Base-by-base conservation (phyloP, 2,329 filamentous ascomycete genomes). In the Metarhizium robertsii region DNA sequence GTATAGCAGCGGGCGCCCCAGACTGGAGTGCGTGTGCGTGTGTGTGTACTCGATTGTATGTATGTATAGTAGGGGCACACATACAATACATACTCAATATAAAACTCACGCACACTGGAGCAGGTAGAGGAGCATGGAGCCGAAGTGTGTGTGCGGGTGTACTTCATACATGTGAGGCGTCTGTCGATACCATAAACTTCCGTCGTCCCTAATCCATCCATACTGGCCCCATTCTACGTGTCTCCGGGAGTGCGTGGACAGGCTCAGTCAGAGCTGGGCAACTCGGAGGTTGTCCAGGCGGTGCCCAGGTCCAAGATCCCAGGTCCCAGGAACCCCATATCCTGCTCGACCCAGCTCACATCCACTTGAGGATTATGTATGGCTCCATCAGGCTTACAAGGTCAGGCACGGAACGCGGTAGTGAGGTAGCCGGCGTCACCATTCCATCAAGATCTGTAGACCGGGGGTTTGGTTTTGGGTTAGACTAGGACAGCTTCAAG, bases 361-460 rank as follows among this genome's bases (percentile, higher is more conserved):
- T 48, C 45, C 45, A 48, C 45, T 48, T 48, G 45, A 30, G n/a
- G 13, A 53, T 50, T 47, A 49, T 40, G 47, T 47, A 49, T 40
- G 47, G 52, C 55, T 49, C 50, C 38, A 47, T 50, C 45, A 49
- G 52, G 53, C 50, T 50, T 52, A 53, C 38, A 52, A 40, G 40
- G 56, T 53, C 53, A 57, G 56, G 53, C 50, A 48, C 56, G 50
- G 53, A 53, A 51, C 30, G 50, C 50, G 47, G 56, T 55, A 53
- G 29, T 48, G 51, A 54, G 50, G 40, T 18, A 53, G 45, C 56
- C 56, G 56, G 53, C 56, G 46, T 53, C 56, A 55, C 34, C 53
- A 57, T 46, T 46, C 46, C 32, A 40, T 36, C 53, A 45, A 46
- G 40, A 32, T 20, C 18, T 53, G 29, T 55, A 20, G 50, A 53